Base-by-base conservation (phyloP, 176 grass and related monocot genomes). In the Bonia amplexicaulis region DNA sequence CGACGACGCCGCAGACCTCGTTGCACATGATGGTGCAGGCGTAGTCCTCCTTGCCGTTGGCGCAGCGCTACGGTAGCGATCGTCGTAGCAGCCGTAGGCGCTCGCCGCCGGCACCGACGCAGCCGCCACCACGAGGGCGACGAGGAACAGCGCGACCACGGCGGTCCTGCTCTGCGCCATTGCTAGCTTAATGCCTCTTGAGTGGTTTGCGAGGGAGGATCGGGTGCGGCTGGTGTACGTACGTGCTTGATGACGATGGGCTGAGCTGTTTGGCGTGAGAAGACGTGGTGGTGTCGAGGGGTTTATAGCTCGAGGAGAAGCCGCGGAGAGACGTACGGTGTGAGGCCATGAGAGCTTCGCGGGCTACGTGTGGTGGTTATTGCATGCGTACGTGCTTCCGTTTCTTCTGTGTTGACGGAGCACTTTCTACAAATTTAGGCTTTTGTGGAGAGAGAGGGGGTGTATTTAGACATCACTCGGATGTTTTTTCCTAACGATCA, bases 21-120 rank as follows among this genome's bases (percentile, higher is more conserved):
- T 58, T 58, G 86, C 93, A 96, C 86, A 96, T 93, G 37, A 12
- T 73, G 48, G 63, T 81, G 81, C 93, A 96, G 13, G 59, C 77
- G 9, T 51, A 7, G 78, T 90, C 88, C 2, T 57, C 13, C 66
- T 91, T 85, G 53, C 93, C 84, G 71, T 93, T 96, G 78, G 88
- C 78, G 86, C 93, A 93, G 41, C 88, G 80, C 55, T 75, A n/a
- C n/a, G 22, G 77, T 89, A 91, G 86, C 90, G 93, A 52, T 91
- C 88, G 22, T 90, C 80, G 73, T 71, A 93, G 86, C 90, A 93
- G 27, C 88, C 86, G 37, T 73, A 85, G 17, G 86, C 86, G 44
- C 2, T 78, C 4, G 77, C 79, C 12, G 83, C 39, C 0, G 87
- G 75, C 54, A 92, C 20, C 7, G 51, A 88, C 65, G 73, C 57